Percentiles rank a stretch among this genome's conserved stretches.
Conservation (phyloP, 345 rosid species). For the Ceriops zippeliana region DNA sequence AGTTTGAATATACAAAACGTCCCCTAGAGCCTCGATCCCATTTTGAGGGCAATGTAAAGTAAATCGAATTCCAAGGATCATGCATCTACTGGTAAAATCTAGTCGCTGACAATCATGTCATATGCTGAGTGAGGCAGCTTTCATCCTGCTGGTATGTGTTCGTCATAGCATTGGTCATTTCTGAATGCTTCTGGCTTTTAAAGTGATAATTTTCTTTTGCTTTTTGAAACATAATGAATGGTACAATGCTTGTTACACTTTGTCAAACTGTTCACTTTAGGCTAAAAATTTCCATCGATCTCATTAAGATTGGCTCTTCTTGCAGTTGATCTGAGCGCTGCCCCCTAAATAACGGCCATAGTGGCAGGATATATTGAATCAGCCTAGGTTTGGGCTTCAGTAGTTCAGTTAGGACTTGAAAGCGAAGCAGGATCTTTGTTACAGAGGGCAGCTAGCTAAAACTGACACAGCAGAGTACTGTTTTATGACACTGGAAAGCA, state of each 20-base stretch:
- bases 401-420: too few species aligned
- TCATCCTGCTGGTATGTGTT: neutral
- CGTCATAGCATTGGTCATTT: neutral
- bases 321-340: neutral
- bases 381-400: too few species aligned
- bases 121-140: neutral
- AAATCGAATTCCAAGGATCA: conserved; percentile 1
- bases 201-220: neutral
- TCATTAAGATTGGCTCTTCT: too few species aligned
- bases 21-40: too few species aligned
- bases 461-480: conserved; percentile 13
- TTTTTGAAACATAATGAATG: conserved; percentile 10
- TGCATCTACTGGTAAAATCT: conserved; percentile 2
- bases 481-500: conserved; percentile 6
- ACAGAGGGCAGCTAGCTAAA: neutral
- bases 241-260: neutral
- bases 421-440: too few species aligned
- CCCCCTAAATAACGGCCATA: conserved; percentile 1
- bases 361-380: neutral
- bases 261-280: neutral
- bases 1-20: too few species aligned
- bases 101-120: neutral
- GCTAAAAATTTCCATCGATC: neutral
- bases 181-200: neutral
- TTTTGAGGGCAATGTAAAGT: too few species aligned